phyloP scores from a whole-genome alignment of 2,329 filamentous ascomycete species.

The Stagonosporopsis cucurbitacearum region DNA sequence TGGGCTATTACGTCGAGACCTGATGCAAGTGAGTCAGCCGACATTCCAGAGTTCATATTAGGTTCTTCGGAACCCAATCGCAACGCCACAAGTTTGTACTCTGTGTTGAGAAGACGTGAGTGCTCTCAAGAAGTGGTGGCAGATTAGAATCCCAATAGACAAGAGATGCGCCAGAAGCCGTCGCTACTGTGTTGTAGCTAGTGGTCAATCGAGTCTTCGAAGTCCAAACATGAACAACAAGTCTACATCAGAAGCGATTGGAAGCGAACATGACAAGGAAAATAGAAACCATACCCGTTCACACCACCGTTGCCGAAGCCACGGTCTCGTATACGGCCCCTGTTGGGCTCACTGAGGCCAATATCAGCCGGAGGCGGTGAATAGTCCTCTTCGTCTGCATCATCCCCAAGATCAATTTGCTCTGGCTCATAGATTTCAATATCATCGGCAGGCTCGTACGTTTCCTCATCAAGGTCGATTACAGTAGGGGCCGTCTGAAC shows the following conservation, averaged over 20 bases:
- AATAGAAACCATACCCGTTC: constrained; percentile 41
- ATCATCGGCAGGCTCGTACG: constrained; percentile 49
- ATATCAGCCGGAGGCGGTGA: constrained; percentile 55
- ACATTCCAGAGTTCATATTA: not conserved
- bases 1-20: constrained; percentile 54
- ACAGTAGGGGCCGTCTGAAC: constrained; percentile 34
- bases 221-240: not conserved
- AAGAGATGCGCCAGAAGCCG: no score
- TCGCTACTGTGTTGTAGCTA: not conserved
- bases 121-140: not conserved
- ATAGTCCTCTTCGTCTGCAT: constrained; percentile 52
- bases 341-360: constrained; percentile 32
- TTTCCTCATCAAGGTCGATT: constrained; percentile 48
- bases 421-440: constrained; percentile 49
- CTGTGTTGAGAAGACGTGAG: not conserved
- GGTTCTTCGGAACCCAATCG: not conserved
- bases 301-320: constrained; percentile 25
- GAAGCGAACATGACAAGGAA: constrained; percentile 26
- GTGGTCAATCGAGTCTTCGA: not conserved
- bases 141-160: not conserved
- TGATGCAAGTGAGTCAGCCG: constrained; percentile 2
- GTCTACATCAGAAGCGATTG: not conserved
- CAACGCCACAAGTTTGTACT: not conserved
- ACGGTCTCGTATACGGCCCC: constrained; percentile 35
- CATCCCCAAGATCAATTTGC: constrained; percentile 35